Percentiles rank a stretch among this genome's conserved stretches.
Evolutionary conservation across 768 basidiomycete genomes (phyloP).

Genomic region (Amanita phalloides): DNA sequence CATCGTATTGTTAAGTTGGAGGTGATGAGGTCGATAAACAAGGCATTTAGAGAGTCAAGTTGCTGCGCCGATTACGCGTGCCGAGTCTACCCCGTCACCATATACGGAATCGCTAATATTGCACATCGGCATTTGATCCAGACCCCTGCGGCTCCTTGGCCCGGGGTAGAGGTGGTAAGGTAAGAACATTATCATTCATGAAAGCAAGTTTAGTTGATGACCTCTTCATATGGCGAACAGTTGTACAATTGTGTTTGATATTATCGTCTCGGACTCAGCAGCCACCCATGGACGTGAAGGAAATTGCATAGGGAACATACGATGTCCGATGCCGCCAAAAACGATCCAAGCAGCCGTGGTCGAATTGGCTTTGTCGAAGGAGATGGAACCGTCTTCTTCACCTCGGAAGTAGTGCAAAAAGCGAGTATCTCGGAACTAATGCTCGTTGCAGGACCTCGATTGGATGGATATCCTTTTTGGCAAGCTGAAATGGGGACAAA

Average conservation of each 20-base stretch:
- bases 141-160: slow-evolving; percentile 35
- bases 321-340: slow-evolving; percentile 27
- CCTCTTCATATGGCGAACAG: slow-evolving; percentile 19
- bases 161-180: slow-evolving; percentile 40
- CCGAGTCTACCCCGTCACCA: slow-evolving; percentile 32
- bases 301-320: slow-evolving; percentile 42
- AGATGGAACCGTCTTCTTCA: slow-evolving; percentile 31
- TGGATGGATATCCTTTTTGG: slow-evolving; percentile 19
- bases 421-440: slow-evolving; percentile 24
- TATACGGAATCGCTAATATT: slow-evolving; percentile 47
- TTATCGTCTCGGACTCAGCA: slow-evolving; percentile 18
- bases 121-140: slow-evolving; percentile 42
- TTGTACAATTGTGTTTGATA: slow-evolving; percentile 35
- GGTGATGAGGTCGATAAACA: slow-evolving; percentile 36
- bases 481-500: slow-evolving; percentile 21
- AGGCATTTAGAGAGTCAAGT: slow-evolving; percentile 18
- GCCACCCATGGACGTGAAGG: slow-evolving; percentile 38
- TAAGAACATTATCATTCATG: slow-evolving; percentile 45
- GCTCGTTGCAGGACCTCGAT: slow-evolving; percentile 26
- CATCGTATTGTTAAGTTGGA: slow-evolving; percentile 38
- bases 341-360: slow-evolving; percentile 27
- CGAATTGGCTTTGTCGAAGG: slow-evolving; percentile 23
- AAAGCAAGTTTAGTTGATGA: slow-evolving; percentile 22
- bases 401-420: slow-evolving; percentile 31
- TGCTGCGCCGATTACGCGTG: not conserved